phyloP scores from a whole-genome alignment of 768 basidiomycete genomes.

The Gloeopeniophorella convolvens region DNA sequence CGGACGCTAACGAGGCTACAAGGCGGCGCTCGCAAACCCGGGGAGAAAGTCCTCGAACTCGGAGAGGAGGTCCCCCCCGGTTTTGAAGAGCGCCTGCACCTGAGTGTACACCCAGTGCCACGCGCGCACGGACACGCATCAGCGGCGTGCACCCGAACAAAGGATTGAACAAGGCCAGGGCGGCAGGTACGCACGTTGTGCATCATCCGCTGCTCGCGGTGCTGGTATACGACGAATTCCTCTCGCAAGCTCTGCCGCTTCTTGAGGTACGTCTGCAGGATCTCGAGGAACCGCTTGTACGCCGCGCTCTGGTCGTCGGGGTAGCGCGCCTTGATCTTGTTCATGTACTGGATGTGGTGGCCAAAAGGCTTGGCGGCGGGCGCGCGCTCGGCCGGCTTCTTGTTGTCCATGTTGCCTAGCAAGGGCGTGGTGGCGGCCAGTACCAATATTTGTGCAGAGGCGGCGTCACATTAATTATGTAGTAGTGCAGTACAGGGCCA shows the following conservation, averaged over 20 bases:
- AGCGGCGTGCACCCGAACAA: no score
- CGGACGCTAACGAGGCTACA: conserved; percentile 41
- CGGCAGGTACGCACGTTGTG: conserved; percentile 52
- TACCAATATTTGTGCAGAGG: no score
- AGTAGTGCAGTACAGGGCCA: no score
- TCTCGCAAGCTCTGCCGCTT: conserved; percentile 45
- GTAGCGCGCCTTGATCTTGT: conserved; percentile 95
- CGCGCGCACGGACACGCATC: no score
- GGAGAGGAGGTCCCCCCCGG: conserved; percentile 68
- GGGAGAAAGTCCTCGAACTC: conserved; percentile 83
- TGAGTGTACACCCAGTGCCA: conserved; percentile 77
- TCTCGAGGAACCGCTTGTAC: conserved; percentile 86
- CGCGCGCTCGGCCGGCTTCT: conserved; percentile 44
- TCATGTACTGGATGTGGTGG: conserved; percentile 94
- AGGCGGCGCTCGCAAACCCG: conserved; percentile 43
- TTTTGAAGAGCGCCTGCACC: conserved; percentile 75
- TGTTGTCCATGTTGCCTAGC: conserved; percentile 27
- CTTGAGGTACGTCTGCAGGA: conserved; percentile 82
- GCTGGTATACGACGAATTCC: conserved; percentile 25
- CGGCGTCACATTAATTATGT: no score
- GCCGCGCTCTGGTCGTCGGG: conserved; percentile 76
- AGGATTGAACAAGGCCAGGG: no score
- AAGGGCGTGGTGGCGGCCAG: conserved; percentile 19
- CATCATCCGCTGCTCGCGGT: conserved; percentile 47
- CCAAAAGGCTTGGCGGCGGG: conserved; percentile 73